These are phyloP conservation scores for Nevesoporus exiguus DNA, from an alignment of 768 basidiomycete species.

Conservation along the genomic window DNA sequence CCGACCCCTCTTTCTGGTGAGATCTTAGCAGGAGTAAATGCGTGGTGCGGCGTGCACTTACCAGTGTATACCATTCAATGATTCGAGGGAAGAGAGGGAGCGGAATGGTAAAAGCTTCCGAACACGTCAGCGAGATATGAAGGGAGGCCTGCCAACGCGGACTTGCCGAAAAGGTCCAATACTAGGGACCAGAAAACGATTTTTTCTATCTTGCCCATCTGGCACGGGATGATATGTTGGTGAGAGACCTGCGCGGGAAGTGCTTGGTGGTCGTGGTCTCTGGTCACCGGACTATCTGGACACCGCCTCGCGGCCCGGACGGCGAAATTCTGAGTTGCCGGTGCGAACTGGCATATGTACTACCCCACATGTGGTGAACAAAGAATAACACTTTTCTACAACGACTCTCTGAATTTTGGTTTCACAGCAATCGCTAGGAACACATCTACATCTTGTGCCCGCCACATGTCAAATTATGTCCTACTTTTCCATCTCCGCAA, in stretches of 20 bases:
- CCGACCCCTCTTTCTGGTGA: conserved; percentile 63
- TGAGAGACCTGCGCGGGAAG: no score
- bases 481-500: conserved; percentile 7
- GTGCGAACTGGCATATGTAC: no score
- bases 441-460: not conserved
- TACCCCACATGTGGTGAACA: no score
- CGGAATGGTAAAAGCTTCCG: conserved; percentile 84
- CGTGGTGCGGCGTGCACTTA: conserved; percentile 29
- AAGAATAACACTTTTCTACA: no score
- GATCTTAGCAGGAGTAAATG: not conserved
- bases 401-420: no score
- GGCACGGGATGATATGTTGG: not conserved
- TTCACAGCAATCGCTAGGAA: no score
- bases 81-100: conserved; percentile 98
- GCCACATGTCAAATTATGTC: not conserved
- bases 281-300: no score
- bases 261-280: no score
- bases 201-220: conserved; percentile 67
- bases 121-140: conserved; percentile 12
- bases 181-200: conserved; percentile 89
- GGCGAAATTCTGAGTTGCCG: no score
- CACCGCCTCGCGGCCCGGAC: no score
- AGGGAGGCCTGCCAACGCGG: not conserved
- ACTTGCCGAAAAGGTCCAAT: conserved; percentile 76
- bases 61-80: conserved; percentile 86